phyloP scores from a whole-genome alignment of 2,329 filamentous ascomycete genomes.

The Sphaerostilbella broomeana region DNA sequence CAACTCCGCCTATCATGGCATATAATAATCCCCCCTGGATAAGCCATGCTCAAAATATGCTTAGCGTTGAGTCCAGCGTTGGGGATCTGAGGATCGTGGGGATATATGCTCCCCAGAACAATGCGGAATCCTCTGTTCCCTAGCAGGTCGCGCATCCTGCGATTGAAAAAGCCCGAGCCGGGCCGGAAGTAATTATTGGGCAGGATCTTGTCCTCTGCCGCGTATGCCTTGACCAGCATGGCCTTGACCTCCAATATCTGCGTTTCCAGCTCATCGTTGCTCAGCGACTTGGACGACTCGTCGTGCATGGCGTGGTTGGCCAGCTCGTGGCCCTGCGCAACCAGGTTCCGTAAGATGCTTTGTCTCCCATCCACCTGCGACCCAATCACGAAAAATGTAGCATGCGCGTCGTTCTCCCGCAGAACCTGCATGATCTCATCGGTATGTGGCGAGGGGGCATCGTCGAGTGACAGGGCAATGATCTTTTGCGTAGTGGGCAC shows the following conservation, averaged over 20 bases:
- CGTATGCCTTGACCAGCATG: conserved; percentile 53
- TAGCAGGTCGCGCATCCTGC: conserved; percentile 58
- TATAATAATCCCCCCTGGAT: conserved; percentile 72
- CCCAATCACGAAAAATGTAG: conserved; percentile 88
- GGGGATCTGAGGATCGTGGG: conserved; percentile 81
- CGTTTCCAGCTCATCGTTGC: conserved; percentile 48
- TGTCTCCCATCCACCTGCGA: conserved; percentile 58
- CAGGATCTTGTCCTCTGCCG: conserved; percentile 35
- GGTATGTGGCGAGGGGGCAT: conserved; percentile 71
- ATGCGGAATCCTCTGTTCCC: conserved; percentile 59
- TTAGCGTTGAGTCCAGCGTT: conserved; percentile 63
- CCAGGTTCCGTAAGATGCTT: conserved; percentile 47
- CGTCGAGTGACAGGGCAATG: conserved; percentile 80
- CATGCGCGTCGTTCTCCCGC: conserved; percentile 57
- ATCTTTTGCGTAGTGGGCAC: conserved; percentile 53
- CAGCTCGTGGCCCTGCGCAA: conserved; percentile 62
- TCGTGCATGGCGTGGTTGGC: conserved; percentile 89
- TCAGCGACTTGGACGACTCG: conserved; percentile 62
- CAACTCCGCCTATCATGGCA: conserved; percentile 81
- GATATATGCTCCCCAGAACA: conserved; percentile 80
- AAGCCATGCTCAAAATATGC: conserved; percentile 74
- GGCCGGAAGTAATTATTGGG: conserved; percentile 69
- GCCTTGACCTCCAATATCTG: conserved; percentile 62
- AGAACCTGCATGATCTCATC: conserved; percentile 62
- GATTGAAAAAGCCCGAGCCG: conserved; percentile 76